A percentile compares a stretch with the other conserved stretches of the same genome.
Conservation (phyloP, 305 asterid genomes). For the Solanum chacoense region DNA sequence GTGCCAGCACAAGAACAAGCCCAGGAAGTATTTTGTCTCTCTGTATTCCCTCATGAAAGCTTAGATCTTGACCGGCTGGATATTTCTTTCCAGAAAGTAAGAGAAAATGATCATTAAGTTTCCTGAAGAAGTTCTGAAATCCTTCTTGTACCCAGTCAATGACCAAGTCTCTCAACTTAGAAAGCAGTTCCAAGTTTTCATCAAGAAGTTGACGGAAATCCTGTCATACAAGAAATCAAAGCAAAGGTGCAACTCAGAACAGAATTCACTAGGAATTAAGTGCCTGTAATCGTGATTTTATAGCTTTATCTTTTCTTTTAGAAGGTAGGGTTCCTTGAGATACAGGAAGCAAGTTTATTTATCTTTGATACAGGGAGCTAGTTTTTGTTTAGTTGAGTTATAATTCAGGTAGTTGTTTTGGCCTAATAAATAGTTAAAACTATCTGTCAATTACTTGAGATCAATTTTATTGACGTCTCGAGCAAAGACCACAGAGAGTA, state of each 20-base stretch:
- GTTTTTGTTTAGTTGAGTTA: not conserved
- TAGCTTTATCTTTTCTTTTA: not conserved
- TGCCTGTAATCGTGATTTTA: not conserved
- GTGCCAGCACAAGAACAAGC: conserved; percentile 76
- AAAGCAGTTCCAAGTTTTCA: conserved; percentile 49
- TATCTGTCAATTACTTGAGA: not conserved
- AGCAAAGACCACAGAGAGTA: not conserved
- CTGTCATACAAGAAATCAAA: conserved; percentile 30
- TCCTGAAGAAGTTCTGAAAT: conserved; percentile 75
- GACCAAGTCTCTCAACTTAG: conserved; percentile 56
- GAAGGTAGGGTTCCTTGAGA: not conserved
- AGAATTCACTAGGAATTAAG: not conserved
- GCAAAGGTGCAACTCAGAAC: not conserved
- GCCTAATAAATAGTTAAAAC: not conserved
- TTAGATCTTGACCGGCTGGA: conserved; percentile 34
- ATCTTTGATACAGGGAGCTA: not conserved
- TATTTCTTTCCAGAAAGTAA: conserved; percentile 60
- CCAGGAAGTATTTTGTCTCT: conserved; percentile 69
- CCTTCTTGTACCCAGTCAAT: conserved; percentile 86
- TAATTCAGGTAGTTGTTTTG: not conserved
- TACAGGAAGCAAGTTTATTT: not conserved
- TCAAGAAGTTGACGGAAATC: conserved; percentile 65
- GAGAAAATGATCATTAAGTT: conserved; percentile 57
- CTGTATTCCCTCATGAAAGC: conserved; percentile 35
- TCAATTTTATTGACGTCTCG: not conserved